Conservation (phyloP, 2,329 filamentous ascomycete genomes). For the Trichoderma sp. region DNA sequence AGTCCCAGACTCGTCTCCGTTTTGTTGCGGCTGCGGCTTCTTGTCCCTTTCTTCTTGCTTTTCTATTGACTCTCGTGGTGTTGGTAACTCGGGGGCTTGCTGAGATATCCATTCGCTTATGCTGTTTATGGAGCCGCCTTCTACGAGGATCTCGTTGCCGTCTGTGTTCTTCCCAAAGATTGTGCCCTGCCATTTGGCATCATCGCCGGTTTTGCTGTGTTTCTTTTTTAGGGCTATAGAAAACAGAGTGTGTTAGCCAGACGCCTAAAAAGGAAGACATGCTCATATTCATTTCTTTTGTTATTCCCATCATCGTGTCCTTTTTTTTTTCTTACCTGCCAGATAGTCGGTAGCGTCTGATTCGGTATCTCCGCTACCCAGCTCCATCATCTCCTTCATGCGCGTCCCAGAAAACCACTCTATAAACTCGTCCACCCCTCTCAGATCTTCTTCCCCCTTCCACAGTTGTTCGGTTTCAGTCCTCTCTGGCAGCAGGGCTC, state of each 20-base stretch:
- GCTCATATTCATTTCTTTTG: not conserved
- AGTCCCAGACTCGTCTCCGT: conserved; percentile 23
- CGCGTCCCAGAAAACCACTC: conserved; percentile 74
- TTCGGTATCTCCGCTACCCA: conserved; percentile 72
- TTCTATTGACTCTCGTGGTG: conserved; percentile 17
- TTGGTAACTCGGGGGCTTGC: conserved; percentile 29
- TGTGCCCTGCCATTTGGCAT: conserved; percentile 82
- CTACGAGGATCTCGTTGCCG: conserved; percentile 70
- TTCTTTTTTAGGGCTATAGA: conserved; percentile 81
- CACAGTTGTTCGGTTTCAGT: conserved; percentile 69
- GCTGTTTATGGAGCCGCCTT: conserved; percentile 61
- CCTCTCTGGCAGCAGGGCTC: conserved; percentile 70
- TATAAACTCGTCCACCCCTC: conserved; percentile 76
- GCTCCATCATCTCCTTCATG: conserved; percentile 77
- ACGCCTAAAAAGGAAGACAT: conserved; percentile 34
- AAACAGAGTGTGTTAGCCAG: conserved; percentile 35
- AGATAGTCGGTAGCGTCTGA: conserved; percentile 70
- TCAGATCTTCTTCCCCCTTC: conserved; percentile 71
- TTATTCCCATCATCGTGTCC: not conserved
- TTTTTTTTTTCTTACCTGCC: conserved; percentile 51
- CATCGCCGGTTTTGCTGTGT: conserved; percentile 84
- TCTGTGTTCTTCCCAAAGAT: conserved; percentile 75
- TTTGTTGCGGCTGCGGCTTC: conserved; percentile 18
- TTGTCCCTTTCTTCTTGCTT: conserved; percentile 7
- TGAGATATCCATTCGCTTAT: conserved; percentile 43